These are phyloP conservation scores for Hamamelis virginiana DNA, from an alignment of 164 flowering plant genomes.

Conservation along the genomic window DNA sequence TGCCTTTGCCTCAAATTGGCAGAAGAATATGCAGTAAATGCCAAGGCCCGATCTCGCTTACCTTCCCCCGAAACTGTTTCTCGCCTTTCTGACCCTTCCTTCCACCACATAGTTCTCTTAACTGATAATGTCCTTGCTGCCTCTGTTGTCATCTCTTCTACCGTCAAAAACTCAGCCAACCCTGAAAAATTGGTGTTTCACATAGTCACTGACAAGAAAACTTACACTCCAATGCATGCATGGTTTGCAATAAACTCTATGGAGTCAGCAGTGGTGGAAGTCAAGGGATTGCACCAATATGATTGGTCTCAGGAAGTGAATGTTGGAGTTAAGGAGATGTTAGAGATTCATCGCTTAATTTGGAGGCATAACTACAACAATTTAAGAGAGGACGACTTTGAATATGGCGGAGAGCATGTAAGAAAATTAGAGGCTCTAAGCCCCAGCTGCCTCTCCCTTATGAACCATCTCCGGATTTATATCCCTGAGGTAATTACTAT, in stretches of 20 bases:
- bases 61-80: slow-evolving; percentile 56
- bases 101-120: slow-evolving; percentile 57
- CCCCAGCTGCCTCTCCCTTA: slow-evolving; percentile 48
- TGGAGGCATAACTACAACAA: slow-evolving; percentile 35
- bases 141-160: slow-evolving; percentile 60
- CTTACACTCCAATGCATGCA: slow-evolving; percentile 76
- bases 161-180: slow-evolving; percentile 36
- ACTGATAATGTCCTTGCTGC: slow-evolving; percentile 82
- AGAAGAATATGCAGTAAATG: slow-evolving; percentile 68
- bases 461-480: slow-evolving; percentile 63
- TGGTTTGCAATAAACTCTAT: slow-evolving; percentile 66
- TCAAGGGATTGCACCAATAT: slow-evolving; percentile 76
- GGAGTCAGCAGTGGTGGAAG: slow-evolving; percentile 56
- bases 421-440: slow-evolving; percentile 36
- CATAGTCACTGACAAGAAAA: slow-evolving; percentile 76
- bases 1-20: slow-evolving; percentile 63
- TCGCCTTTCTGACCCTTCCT: slow-evolving; percentile 51
- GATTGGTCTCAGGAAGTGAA: slow-evolving; percentile 66
- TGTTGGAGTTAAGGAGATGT: slow-evolving; percentile 44
- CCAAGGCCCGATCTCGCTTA: slow-evolving; percentile 56
- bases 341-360: slow-evolving; percentile 43
- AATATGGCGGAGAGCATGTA: slow-evolving; percentile 18
- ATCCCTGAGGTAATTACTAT: slow-evolving; percentile 58
- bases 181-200: slow-evolving; percentile 72
- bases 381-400: slow-evolving; percentile 26